Conservation (phyloP, 2,329 filamentous ascomycete species). For the Hypoxylon rubiginosum region DNA sequence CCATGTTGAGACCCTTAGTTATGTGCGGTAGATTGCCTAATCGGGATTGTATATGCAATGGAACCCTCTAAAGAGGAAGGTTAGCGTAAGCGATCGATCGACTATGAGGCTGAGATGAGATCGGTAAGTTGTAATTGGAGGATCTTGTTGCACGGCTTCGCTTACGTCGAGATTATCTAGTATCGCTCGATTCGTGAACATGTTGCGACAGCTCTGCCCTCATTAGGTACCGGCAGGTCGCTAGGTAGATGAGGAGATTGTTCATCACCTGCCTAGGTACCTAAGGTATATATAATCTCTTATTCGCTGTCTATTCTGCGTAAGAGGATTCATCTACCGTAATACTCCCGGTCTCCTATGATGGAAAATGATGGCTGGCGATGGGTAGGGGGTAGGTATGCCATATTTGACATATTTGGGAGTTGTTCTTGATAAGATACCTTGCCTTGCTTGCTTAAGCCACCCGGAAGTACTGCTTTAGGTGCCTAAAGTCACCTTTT, state of each 20-base stretch:
- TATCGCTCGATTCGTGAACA: not conserved
- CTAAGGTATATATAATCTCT: too few species aligned
- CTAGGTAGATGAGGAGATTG: not conserved
- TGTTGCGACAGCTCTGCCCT: not conserved
- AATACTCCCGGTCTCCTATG: too few species aligned
- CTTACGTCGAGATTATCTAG: not conserved
- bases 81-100: not conserved
- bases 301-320: too few species aligned
- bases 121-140: not conserved
- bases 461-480: too few species aligned
- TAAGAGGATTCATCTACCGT: too few species aligned
- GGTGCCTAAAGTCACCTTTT: not conserved
- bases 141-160: not conserved
- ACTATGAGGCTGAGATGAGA: not conserved
- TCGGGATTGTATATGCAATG: too few species aligned
- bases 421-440: too few species aligned
- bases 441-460: too few species aligned
- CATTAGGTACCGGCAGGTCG: too few species aligned
- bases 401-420: too few species aligned
- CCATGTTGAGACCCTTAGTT: not conserved
- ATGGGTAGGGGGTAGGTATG: too few species aligned
- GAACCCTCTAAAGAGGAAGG: not conserved
- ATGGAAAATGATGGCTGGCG: too few species aligned
- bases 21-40: not conserved
- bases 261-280: not conserved